Evolutionary conservation across 805 yeast genomes (phyloP), one percentile per base, ranked within the genome.

Genomic region (Monosporozyma aerobia): DNA sequence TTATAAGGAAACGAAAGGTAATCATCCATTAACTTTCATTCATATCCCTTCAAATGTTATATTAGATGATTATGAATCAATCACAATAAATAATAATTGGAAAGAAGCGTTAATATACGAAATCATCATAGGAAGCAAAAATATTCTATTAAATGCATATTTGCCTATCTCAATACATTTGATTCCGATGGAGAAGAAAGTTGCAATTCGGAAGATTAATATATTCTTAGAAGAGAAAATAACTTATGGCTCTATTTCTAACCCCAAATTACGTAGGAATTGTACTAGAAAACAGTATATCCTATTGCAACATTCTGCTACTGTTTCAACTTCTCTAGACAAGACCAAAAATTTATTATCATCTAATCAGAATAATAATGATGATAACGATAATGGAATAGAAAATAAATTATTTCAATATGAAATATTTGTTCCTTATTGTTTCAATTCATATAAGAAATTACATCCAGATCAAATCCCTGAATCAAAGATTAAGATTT

Each of bases 61-160:
- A 44, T 75, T 84, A 27, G 98, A 92, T 63, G 90, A 86, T 61
- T 82, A 84, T 54, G 98, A 94, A 64, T 97, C 98, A 0, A 92
- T 94, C 50, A 86, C 88, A 5, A 89, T 92, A 44, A 76, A 83
- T 32, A 77, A 94, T 54, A 89, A 85, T 58, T 92, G 99, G 99
- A 97, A 90, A 64, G 88, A 87, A 64, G 87, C 85, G 64, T 69
- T 92, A 40, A 82, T 83, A 57, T 92, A 94, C 64, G 97, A 92
- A 62, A 87, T 94, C 47, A 81, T 88, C 16, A 82, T 94, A 51
- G 94, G 92, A 2, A 87, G 96, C 22, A 94, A 90, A 65, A 82
- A 88, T 19, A 80, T 90, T 51, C 82, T 94, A 11, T 74, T 92
- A 49, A 89, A 95, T 64, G 82, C 90, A 2, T 81, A 78, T 59